Evolutionary conservation across 2,329 filamentous ascomycete species (phyloP), one percentile per base, ranked within the genome.

Genomic region (Dothideomycetes sp.): DNA sequence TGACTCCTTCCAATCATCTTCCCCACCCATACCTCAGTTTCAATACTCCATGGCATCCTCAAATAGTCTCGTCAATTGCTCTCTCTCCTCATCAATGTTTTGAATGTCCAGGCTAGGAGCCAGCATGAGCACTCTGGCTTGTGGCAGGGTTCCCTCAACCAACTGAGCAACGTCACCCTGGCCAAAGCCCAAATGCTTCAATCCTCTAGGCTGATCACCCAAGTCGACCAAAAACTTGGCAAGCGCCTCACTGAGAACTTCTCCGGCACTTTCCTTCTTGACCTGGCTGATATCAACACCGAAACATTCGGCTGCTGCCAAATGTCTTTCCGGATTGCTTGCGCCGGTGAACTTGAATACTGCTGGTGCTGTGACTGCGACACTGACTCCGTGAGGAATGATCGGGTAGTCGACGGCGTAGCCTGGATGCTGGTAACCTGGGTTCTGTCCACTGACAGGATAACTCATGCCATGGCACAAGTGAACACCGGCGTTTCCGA

Each of bases 401-500:
- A 98, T 82, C 8, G 84, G 78, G 20, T 72, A 60, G 18, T 76
- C 64, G 6, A 94, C 78, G 2, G 80, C 68, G 61, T 98, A 98
- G n/a, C 91, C 91, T 0, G 73, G 62, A 58, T 98, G 91, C 53
- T 78, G 80, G 65, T 96, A 96, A 4, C 82, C 81, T 0, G 84
- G 85, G 59, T 98, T 98, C 59, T 95, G 88, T 20, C 87, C 85
- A 1, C 86, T 94, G 56, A 98, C 94, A 13, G 91, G 91, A 57
- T 98, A 98, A 17, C 84, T 93, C 89, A 98, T 96, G 58, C 89
- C 81, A 58, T 85, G 81, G 60, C 81, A 85, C 8, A 85, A 70
- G 65, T 98, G 91, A 2, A 98, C 91, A 35, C 93, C 91, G 1
- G 93, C 93, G 54, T 98, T 98, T 15, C 93, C 91, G 60, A 98